Base-by-base conservation (phyloP, 257 asterid genomes). In the Nicotiana tabacum region DNA sequence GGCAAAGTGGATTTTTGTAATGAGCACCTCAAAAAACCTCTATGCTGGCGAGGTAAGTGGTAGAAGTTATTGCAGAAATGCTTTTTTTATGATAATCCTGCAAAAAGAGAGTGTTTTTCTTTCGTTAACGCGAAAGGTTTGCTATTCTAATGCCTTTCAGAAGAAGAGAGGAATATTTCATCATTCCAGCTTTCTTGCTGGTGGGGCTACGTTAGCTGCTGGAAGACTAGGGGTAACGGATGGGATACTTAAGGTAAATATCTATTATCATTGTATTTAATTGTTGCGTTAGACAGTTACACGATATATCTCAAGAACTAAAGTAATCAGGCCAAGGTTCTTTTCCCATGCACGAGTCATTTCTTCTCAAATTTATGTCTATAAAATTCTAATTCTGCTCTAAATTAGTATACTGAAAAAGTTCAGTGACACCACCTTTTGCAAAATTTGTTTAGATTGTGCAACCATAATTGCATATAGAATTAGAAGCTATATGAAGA, bases 121-220 rank as follows among this genome's bases (percentile, higher is more conserved):
- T 68, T 15, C 66, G 64, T 29, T 83, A 69, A 24, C 18, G 64
- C 6, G 46, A 48, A 84, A 66, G 43, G 55, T 37, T 29, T 72
- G 37, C 61, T 33, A 62, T 85, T 37, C 69, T 35, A 78, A 83
- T 66, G 74, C 53, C 27, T 85, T 87, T 51, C 94, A 96, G 98
- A 96, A 96, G 88, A 90, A 85, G 94, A 96, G 94, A 87, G 99
- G 98, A 48, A 48, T 43, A 66, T 96, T 96, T 87, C 98, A 96
- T 87, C 99, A 96, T 90, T 96, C 99, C 77, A 96, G 98, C 83
- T 96, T 96, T 86, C 97, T 96, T 9, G 99, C 99, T 27, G 99
- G 99, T 77, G 99, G 98, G 21, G 97, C 91, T 80, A 94, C 95
- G 77, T 83, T 93, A 84, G 98, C 99, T 87, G 97, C 99, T 78